Conservation (phyloP, 2,329 filamentous ascomycete genomes). For the Paraphoma chrysanthemicola region DNA sequence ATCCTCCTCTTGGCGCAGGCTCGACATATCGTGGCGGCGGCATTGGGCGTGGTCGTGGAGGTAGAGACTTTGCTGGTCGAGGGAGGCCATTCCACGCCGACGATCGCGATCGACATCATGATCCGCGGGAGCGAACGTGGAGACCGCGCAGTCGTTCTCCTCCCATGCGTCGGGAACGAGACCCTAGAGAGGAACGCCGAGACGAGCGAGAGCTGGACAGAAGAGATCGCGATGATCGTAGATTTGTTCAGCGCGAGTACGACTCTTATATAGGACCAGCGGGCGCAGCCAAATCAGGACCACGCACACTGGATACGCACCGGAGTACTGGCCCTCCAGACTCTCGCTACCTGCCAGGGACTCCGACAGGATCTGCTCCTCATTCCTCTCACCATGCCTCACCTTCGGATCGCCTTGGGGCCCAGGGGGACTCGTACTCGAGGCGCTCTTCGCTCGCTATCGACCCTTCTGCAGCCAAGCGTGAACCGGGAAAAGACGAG, state of each 20-base stretch:
- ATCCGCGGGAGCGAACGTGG: slow-evolving; percentile 57
- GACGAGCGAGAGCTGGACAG: slow-evolving; percentile 50
- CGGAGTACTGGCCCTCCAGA: slow-evolving; percentile 36
- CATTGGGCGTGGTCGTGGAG: slow-evolving; percentile 58
- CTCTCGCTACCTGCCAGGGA: slow-evolving; percentile 40
- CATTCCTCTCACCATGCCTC: slow-evolving; percentile 42
- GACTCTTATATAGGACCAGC: slow-evolving; percentile 50
- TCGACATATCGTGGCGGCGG: slow-evolving; percentile 62
- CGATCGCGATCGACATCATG: slow-evolving; percentile 60
- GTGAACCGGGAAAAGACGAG: slow-evolving; percentile 53
- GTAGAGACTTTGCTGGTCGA: slow-evolving; percentile 47
- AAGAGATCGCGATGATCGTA: slow-evolving; percentile 50
- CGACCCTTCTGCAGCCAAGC: slow-evolving; percentile 41
- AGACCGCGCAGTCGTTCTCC: slow-evolving; percentile 67
- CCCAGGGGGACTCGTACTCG: slow-evolving; percentile 41
- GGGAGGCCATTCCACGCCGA: slow-evolving; percentile 57
- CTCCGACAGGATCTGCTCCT: slow-evolving; percentile 41
- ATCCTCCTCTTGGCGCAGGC: slow-evolving; percentile 63
- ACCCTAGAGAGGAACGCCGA: slow-evolving; percentile 47
- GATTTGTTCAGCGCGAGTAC: slow-evolving; percentile 55
- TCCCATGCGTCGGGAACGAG: slow-evolving; percentile 60
- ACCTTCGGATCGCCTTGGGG: slow-evolving; percentile 40
- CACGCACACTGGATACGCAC: slow-evolving; percentile 40
- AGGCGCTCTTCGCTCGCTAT: slow-evolving; percentile 46
- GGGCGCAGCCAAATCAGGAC: slow-evolving; percentile 35